Percentiles rank a stretch among this genome's conserved stretches.
phyloP scores from a whole-genome alignment of 345 rosid species.

The Eucalyptus curtisii region DNA sequence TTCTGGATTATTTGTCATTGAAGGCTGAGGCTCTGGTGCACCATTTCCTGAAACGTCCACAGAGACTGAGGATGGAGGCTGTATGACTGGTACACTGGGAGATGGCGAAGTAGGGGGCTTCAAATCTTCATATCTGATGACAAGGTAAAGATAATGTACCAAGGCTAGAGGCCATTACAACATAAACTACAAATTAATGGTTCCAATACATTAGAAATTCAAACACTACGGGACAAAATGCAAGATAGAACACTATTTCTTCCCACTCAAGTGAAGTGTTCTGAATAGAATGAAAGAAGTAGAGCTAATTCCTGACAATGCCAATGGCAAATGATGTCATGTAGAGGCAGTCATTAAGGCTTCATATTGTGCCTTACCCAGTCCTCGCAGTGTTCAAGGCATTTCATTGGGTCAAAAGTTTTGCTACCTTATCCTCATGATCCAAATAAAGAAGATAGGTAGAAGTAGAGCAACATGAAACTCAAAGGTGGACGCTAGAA shows the following conservation, averaged over 20 bases:
- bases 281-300: not conserved
- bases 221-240: not conserved
- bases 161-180: not conserved
- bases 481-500: not conserved
- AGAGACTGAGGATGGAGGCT: not conserved
- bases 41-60: conserved; percentile 9
- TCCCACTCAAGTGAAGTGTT: not conserved
- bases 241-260: not conserved
- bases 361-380: not conserved
- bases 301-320: not conserved
- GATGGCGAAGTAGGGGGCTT: conserved; percentile 4
- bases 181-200: not conserved
- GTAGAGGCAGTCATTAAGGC: not conserved
- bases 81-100: not conserved
- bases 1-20: not conserved
- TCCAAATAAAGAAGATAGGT: not conserved
- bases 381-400: not conserved
- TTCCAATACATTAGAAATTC: not conserved
- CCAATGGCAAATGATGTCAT: not conserved
- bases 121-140: not conserved
- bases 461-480: not conserved
- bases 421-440: not conserved
- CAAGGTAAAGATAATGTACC: not conserved
- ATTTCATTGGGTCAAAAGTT: not conserved
- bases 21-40: conserved; percentile 7